Conservation (phyloP, 495 filamentous ascomycete species). For the Baudoinia panamericana region DNA sequence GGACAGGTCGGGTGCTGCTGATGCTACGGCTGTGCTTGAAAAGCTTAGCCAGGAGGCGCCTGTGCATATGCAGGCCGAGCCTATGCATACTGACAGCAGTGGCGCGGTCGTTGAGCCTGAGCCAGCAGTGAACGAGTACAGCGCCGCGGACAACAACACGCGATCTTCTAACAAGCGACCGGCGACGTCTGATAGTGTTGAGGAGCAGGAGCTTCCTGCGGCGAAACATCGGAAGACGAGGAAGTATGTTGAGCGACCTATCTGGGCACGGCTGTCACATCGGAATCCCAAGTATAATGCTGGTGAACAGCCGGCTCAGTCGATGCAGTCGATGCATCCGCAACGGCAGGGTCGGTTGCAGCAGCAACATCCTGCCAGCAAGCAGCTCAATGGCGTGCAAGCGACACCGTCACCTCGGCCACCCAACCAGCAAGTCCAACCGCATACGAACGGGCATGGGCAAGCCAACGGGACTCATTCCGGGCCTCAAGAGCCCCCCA, state of each 20-base stretch:
- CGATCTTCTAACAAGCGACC: constrained; percentile 1
- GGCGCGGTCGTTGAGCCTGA: too few relatives aligned
- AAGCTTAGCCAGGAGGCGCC: neutral
- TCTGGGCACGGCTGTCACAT: constrained; percentile 11
- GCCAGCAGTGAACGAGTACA: too few relatives aligned
- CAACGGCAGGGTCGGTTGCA: neutral
- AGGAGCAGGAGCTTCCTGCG: too few relatives aligned
- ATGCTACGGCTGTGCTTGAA: neutral
- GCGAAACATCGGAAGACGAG: constrained; percentile 6
- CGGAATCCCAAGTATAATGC: constrained; percentile 9
- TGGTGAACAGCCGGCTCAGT: too few relatives aligned
- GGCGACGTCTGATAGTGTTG: neutral
- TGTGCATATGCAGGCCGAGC: too few relatives aligned
- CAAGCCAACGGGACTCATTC: neutral
- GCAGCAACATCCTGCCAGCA: neutral
- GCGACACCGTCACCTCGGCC: neutral
- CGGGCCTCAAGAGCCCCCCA: neutral
- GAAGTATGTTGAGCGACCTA: constrained; percentile 11
- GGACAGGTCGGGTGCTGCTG: neutral
- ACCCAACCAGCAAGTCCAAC: constrained; percentile 3
- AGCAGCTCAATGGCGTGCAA: neutral
- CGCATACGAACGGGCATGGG: constrained; percentile 9
- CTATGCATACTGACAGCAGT: too few relatives aligned
- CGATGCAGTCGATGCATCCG: neutral
- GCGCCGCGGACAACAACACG: neutral